phyloP scores from a whole-genome alignment of 2,329 filamentous ascomycete species.

The Samsoniella hepiali region DNA sequence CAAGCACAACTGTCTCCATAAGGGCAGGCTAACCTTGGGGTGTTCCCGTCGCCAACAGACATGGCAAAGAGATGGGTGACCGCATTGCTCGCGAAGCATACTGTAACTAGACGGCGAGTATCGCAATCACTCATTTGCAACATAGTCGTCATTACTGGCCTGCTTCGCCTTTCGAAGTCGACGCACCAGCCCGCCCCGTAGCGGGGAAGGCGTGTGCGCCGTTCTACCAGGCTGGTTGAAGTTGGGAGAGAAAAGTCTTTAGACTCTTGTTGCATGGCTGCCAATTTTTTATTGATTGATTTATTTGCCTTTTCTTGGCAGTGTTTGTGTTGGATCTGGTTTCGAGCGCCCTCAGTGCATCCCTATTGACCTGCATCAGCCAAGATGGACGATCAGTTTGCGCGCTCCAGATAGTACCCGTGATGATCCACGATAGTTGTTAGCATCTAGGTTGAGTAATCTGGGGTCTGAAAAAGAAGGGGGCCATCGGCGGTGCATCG shows the following conservation, averaged over 20 bases:
- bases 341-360: not conserved
- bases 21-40: not conserved
- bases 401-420: not conserved
- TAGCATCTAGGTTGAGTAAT: not conserved
- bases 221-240: no score
- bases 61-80: not conserved
- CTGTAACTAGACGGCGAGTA: not conserved
- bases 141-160: not conserved
- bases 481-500: not conserved
- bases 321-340: not conserved
- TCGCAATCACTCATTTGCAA: not conserved
- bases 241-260: no score
- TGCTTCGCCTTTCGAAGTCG: not conserved
- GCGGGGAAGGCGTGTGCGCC: not conserved
- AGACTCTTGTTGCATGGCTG: no score
- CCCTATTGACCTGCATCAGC: not conserved
- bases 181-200: not conserved
- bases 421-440: not conserved
- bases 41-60: not conserved
- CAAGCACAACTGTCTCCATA: not conserved
- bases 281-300: no score
- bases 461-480: conserved; percentile 5
- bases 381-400: not conserved
- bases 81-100: not conserved
- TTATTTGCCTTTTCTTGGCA: not conserved